These are phyloP conservation scores for Tylopilus sp. DNA, from an alignment of 768 basidiomycete genomes.

Conservation along the genomic window DNA sequence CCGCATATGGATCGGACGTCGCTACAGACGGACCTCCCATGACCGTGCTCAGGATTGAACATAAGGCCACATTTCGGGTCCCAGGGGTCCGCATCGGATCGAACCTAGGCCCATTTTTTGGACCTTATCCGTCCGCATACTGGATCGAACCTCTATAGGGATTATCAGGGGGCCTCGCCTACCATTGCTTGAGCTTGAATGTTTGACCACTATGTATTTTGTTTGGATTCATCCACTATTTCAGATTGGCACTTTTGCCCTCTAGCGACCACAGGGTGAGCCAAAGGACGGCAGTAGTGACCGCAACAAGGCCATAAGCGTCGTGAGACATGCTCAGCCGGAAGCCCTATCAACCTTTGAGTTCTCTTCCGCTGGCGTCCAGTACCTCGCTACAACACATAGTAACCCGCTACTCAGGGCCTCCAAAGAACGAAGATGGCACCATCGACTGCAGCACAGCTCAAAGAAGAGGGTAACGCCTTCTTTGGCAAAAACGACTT, in stretches of 20 bases:
- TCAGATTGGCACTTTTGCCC: not conserved
- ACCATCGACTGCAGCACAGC: not conserved
- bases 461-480: conserved; percentile 2
- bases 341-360: not conserved
- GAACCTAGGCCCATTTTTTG: too few relatives aligned
- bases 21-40: too few relatives aligned
- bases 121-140: too few relatives aligned
- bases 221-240: not conserved
- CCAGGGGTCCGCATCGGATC: too few relatives aligned
- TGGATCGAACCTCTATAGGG: too few relatives aligned
- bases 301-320: not conserved
- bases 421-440: not conserved
- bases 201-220: too few relatives aligned
- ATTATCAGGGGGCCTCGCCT: too few relatives aligned
- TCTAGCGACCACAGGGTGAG: not conserved
- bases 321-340: not conserved
- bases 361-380: too few relatives aligned
- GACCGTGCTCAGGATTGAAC: too few relatives aligned
- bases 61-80: too few relatives aligned
- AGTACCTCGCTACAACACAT: not conserved
- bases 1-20: too few relatives aligned
- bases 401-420: not conserved
- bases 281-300: not conserved
- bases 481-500: not conserved
- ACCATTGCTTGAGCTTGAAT: too few relatives aligned